Conservation (phyloP, 2,329 filamentous ascomycete species). For the Didymella pomorum region DNA sequence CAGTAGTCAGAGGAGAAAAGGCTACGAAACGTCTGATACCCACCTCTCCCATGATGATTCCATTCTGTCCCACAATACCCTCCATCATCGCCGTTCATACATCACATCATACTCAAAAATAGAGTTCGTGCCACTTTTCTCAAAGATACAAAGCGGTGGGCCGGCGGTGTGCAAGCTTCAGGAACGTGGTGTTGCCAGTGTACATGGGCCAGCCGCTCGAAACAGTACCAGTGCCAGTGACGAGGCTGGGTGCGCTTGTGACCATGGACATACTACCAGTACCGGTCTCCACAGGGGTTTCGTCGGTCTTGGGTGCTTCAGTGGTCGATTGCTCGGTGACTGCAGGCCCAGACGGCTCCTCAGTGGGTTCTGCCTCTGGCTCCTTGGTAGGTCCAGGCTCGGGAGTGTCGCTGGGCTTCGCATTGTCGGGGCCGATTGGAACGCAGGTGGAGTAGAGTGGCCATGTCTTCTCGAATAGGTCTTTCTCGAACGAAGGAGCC, state of each 20-base stretch:
- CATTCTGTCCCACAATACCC: neutral
- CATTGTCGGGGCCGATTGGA: constrained; percentile 27
- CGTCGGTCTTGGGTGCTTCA: constrained; percentile 1
- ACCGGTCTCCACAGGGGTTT: constrained; percentile 15
- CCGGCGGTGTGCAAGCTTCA: constrained; percentile 23
- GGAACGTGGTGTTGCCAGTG: constrained; percentile 26
- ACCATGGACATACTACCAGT: constrained; percentile 16
- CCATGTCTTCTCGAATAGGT: constrained; percentile 31
- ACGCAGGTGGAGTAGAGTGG: constrained; percentile 33
- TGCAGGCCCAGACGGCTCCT: constrained; percentile 15
- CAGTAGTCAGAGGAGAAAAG: no score
- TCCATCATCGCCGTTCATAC: neutral
- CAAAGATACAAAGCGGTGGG: constrained; percentile 19
- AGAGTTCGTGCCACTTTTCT: neutral
- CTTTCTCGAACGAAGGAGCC: constrained; percentile 27
- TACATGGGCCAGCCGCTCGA: constrained; percentile 19
- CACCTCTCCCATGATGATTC: neutral
- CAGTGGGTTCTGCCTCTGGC: constrained; percentile 16
- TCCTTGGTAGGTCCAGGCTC: constrained; percentile 18
- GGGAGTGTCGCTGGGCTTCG: constrained; percentile 19
- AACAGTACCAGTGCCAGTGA: constrained; percentile 19
- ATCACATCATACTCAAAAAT: neutral
- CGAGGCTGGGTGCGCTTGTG: constrained; percentile 11
- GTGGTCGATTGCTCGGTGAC: constrained; percentile 13
- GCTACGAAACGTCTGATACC: neutral